Conservation (phyloP, 2,329 filamentous ascomycete species). For the Emergomyces pasteurianus region DNA sequence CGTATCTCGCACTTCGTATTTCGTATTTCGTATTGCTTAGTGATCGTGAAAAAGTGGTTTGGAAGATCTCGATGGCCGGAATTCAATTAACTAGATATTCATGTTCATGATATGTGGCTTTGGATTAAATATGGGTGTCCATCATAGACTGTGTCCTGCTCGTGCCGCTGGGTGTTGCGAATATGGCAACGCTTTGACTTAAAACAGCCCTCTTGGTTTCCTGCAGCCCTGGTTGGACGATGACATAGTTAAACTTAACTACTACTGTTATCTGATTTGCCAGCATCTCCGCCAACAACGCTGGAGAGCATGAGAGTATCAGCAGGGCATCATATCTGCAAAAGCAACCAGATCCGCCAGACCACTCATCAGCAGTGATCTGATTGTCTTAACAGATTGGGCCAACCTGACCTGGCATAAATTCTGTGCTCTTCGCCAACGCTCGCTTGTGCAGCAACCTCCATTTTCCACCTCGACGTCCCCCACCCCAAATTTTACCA, state of each 20-base stretch:
- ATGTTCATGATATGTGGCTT: neutral
- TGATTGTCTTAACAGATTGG: neutral
- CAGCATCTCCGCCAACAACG: neutral
- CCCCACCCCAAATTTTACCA: neutral
- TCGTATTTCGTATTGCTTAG: slow-evolving; percentile 1
- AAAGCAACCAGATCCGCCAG: neutral
- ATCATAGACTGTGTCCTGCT: neutral
- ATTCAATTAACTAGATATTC: neutral
- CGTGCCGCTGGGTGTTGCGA: neutral
- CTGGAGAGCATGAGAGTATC: neutral
- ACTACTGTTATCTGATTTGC: neutral
- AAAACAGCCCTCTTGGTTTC: neutral
- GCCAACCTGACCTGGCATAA: neutral
- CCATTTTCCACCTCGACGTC: neutral
- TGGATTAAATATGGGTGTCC: neutral
- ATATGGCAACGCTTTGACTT: neutral
- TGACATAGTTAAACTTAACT: neutral
- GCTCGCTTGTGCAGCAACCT: neutral
- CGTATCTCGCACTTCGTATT: slow-evolving; percentile 12
- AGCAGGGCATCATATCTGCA: neutral
- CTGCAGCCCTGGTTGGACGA: neutral
- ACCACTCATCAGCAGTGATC: neutral
- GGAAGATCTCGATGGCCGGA: neutral
- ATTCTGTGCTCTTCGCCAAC: neutral
- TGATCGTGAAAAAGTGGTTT: neutral